Evolutionary conservation across 768 basidiomycete genomes (phyloP), one percentile per base, ranked within the genome.

Genomic region (Dioszegia hungarica): DNA sequence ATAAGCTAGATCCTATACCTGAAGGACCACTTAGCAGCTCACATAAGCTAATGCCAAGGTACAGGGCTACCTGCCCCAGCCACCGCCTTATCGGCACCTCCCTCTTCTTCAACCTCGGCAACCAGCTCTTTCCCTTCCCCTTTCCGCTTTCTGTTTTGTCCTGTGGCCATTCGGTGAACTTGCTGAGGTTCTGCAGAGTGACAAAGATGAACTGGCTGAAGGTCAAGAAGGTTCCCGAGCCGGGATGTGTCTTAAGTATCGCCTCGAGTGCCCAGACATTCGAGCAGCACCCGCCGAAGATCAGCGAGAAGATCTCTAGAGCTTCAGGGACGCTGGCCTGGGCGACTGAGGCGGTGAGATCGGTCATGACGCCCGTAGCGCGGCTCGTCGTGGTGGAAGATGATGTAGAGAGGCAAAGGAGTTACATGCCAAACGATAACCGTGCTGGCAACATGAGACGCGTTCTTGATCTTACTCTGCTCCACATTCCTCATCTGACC

Each of bases 161-260:
- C 14, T 24, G 47, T 11, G 36, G 38, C 25, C 27, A 37, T n/a
- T 49, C 47, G 58, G 56, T 56, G 80, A 82, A 19, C 64, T 73
- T 79, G 1, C 87, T 85, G 8, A 89, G 75, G 10, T 83, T 83
- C 53, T 85, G 85, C 10, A 81, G 29, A 5, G 87, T 81, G 51
- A 90, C 86, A 76, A 89, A 90, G 33, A 84, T 65, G 82, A 89
- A 87, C 75, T 92, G 90, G 12, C 84, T 83, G 77, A 90, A 88
- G 3, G 89, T 90, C 41, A 92, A 81, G 29, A 88, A 86, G 10
- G 88, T 86, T 20, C 88, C 88, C 88, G 56, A 9, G 20, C 15
- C 79, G 25, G 87, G 82, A 73, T 86, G 85, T 64, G 84, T 77
- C 52, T 83, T 82, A 19, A 90, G 79, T 19, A 92, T 75, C 47